Base-by-base conservation (phyloP, 345 rosid genomes). In the Gossypium australe region DNA sequence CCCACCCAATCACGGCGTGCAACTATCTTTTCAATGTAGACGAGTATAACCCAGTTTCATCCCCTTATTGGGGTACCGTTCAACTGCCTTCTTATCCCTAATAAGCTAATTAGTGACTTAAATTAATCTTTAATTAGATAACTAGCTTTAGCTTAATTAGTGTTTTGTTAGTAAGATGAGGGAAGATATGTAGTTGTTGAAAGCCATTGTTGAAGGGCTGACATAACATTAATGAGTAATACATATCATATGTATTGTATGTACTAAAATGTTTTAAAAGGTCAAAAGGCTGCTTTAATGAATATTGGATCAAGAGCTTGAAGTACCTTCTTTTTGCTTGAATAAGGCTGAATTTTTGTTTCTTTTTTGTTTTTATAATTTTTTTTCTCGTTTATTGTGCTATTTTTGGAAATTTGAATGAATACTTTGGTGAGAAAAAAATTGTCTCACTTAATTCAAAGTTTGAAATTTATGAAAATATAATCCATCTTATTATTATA, bases 21-120 rank as follows among this genome's bases (percentile, higher is more conserved):
- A 84, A 74, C 77, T 83, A 82, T 70, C 70, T 75, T 43, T 80
- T 84, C 75, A 80, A 72, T 14, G 79, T 73, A 18, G 88, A 83
- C 8, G 87, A 85, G 24, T 82, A 78, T 65, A 77, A 84, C 71
- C 79, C 82, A 1, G 82, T 72, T n/a, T 64, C 84, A 9, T 75
- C 88, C 12, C 57, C 82, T 58, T 82, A 75, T 68, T 86, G 87
- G 89, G 77, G 76, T 29, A 75, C 72, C 16, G 64, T 25, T 43
- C 76, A 73, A 56, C 76, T 84, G 38, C 85, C 89, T n/a, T 51
- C 85, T 71, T 76, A 76, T 49, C 79, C 78, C 10, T 74, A n/a
- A 49, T 48, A 18, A 24, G 11, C 60, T 56, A n/a, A 9, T 2
- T 53, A n/a, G 11, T 56, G 41, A 34, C 41, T 34, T 34, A 34